These are phyloP conservation scores for Heliamphora exappendiculata DNA, from an alignment of 148 eudicot genomes.

Conservation along the genomic window DNA sequence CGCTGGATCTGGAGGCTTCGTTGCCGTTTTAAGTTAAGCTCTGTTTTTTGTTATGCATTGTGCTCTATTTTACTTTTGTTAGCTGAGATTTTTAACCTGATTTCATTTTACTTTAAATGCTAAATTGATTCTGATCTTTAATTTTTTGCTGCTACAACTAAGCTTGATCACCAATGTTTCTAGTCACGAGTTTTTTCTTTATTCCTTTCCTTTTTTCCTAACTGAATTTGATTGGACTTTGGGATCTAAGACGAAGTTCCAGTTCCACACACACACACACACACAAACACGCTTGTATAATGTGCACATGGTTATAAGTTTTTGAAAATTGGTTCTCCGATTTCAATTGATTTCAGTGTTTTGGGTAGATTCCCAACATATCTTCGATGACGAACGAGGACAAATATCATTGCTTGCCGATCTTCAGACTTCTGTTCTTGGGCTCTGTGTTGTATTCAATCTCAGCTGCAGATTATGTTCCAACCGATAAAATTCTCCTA, in stretches of 20 bases:
- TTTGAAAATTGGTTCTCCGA: background rate
- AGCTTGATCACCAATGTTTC: background rate
- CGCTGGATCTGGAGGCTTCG: background rate
- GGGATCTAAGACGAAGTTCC: background rate
- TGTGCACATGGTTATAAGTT: background rate
- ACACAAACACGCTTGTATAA: background rate
- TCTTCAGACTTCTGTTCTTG: constrained; percentile 23
- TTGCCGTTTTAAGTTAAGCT: too few species aligned
- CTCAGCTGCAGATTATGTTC: constrained; percentile 52
- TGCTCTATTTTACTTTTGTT: background rate
- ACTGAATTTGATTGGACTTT: background rate
- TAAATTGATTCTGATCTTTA: background rate
- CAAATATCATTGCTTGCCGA: constrained; percentile 7
- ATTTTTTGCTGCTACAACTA: background rate
- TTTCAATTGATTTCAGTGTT: background rate
- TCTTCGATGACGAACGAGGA: constrained; percentile 34
- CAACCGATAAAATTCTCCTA: constrained; percentile 47
- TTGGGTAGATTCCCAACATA: background rate
- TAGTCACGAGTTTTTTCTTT: background rate
- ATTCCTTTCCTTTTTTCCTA: background rate
- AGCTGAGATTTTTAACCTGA: background rate
- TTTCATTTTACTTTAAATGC: background rate
- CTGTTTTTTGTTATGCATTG: background rate
- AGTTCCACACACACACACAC: background rate
- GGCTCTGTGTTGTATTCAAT: constrained; percentile 18